These are phyloP conservation scores for Corchorus olitorius DNA, from an alignment of 345 rosid genomes.

Conservation along the genomic window DNA sequence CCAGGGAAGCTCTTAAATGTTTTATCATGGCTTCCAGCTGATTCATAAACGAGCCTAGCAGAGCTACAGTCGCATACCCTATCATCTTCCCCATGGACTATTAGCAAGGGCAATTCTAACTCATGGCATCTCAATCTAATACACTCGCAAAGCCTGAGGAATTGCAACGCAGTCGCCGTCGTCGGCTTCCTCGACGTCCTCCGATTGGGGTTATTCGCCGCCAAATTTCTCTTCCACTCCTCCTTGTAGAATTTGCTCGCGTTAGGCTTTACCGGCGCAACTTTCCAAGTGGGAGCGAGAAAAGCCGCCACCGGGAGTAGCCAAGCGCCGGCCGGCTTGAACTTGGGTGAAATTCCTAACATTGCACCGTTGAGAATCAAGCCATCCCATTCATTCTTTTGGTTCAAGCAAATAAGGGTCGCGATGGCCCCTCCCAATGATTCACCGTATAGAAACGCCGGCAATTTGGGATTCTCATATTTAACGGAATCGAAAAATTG, in stretches of 20 bases:
- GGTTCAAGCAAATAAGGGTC: neutral
- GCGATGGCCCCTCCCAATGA: neutral
- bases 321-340: neutral
- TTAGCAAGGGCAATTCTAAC: neutral
- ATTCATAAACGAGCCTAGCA: neutral
- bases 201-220: neutral
- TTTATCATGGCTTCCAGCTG: neutral
- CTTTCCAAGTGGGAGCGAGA: neutral
- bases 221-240: neutral
- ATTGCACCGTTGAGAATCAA: neutral
- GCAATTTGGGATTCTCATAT: neutral
- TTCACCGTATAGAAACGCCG: neutral
- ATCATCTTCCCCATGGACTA: neutral
- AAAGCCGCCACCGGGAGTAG: neutral
- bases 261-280: neutral
- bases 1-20: neutral
- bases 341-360: neutral
- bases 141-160: neutral
- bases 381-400: slow-evolving; percentile 5
- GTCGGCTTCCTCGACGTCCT: neutral
- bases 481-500: neutral
- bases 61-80: neutral
- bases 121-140: neutral
- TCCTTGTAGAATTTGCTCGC: neutral
- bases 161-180: neutral